These are phyloP conservation scores for Apiospora arundinis DNA, from an alignment of 2,329 filamentous ascomycete genomes.

Conservation along the genomic window DNA sequence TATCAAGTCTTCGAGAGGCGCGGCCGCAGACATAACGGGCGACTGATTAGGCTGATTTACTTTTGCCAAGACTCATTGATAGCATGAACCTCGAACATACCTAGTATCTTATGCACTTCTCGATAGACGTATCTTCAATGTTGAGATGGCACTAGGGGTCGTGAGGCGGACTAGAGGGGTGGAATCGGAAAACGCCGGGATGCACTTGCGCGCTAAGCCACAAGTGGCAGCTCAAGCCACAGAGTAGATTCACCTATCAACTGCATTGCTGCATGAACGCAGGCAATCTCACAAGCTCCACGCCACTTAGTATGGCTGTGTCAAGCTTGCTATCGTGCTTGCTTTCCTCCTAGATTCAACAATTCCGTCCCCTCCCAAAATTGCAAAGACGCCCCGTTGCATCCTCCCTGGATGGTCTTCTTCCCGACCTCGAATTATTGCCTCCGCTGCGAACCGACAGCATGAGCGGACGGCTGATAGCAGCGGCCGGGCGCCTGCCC, in stretches of 20 bases:
- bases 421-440: slow-evolving; percentile 29
- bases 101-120: too few species aligned
- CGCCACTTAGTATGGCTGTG: slow-evolving; percentile 11
- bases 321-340: neutral
- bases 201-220: neutral
- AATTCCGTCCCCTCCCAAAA: neutral
- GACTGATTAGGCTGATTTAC: neutral
- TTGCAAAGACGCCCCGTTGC: slow-evolving; percentile 6
- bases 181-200: neutral
- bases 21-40: neutral
- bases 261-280: slow-evolving; percentile 10
- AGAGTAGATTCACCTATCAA: neutral
- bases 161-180: neutral
- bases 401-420: slow-evolving; percentile 33
- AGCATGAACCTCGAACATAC: neutral
- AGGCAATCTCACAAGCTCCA: slow-evolving; percentile 16
- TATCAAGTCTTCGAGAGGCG: neutral
- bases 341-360: neutral
- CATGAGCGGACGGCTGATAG: slow-evolving; percentile 45
- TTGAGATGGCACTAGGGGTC: too few species aligned
- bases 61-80: neutral
- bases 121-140: too few species aligned
- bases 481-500: slow-evolving; percentile 41
- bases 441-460: slow-evolving; percentile 40
- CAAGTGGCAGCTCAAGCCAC: neutral